These are phyloP conservation scores for Mycosphaerella sp. DNA, from an alignment of 2,329 filamentous ascomycete species.

Conservation along the genomic window DNA sequence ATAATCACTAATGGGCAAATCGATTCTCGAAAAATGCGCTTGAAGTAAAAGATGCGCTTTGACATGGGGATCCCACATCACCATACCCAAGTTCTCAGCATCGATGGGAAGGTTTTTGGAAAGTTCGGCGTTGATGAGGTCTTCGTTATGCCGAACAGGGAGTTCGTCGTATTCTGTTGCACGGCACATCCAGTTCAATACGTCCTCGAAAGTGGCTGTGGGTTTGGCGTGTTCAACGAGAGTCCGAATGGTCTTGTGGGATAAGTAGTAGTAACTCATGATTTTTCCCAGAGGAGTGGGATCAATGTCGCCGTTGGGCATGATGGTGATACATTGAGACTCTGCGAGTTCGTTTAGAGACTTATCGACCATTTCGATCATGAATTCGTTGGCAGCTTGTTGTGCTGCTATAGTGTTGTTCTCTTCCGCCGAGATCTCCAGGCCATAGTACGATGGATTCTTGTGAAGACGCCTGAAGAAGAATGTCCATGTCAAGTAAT, in stretches of 20 bases:
- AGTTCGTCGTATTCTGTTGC: conserved; percentile 97
- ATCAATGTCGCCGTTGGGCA: conserved; percentile 83
- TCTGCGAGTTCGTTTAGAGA: conserved; percentile 75
- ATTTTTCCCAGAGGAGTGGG: conserved; percentile 91
- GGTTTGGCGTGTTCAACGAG: conserved; percentile 71
- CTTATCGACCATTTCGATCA: conserved; percentile 85
- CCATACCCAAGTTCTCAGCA: conserved; percentile 59
- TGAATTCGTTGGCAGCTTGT: conserved; percentile 83
- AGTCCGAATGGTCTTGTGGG: conserved; percentile 87
- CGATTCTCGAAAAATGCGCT: conserved; percentile 87
- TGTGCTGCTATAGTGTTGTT: conserved; percentile 84
- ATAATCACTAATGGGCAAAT: conserved; percentile 92
- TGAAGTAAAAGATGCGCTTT: conserved; percentile 93
- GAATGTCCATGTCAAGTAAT: conserved; percentile 99
- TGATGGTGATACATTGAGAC: conserved; percentile 76
- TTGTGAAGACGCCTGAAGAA: conserved; percentile 97
- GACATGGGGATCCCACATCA: conserved; percentile 98
- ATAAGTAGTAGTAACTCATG: conserved; percentile 97
- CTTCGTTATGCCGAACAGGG: conserved; percentile 95
- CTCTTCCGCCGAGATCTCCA: conserved; percentile 87
- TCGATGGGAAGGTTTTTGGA: conserved; percentile 72
- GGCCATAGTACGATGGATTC: conserved; percentile 95
- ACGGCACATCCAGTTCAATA: conserved; percentile 83
- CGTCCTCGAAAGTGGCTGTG: conserved; percentile 71
- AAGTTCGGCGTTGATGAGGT: conserved; percentile 89